These are phyloP conservation scores for Kwoniella shandongensis DNA, from an alignment of 768 basidiomycete genomes.

Conservation along the genomic window DNA sequence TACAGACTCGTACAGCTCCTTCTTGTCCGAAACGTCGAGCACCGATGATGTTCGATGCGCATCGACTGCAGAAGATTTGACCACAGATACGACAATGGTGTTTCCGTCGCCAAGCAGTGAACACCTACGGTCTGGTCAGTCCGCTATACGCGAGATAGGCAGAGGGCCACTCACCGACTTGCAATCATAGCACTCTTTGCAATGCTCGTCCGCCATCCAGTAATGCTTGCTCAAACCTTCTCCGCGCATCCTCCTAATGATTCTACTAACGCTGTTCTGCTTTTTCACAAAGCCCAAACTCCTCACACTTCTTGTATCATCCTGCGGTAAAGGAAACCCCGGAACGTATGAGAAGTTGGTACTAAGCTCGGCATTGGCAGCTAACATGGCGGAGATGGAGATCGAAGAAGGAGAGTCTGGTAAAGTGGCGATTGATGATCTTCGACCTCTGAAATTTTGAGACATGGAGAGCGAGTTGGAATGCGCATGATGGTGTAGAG, in stretches of 20 bases:
- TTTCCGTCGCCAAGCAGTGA: constrained; percentile 90
- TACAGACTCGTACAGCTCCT: constrained; percentile 94
- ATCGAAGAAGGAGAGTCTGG: constrained; percentile 47
- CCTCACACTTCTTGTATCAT: constrained; percentile 69
- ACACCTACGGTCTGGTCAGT: constrained; percentile 51
- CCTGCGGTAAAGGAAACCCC: constrained; percentile 79
- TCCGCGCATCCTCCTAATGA: constrained; percentile 83
- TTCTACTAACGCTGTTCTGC: constrained; percentile 83
- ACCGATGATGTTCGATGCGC: constrained; percentile 94
- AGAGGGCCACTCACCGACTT: constrained; percentile 62
- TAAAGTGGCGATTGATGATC: constrained; percentile 44
- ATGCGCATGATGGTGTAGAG: constrained; percentile 31
- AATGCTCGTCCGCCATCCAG: constrained; percentile 98
- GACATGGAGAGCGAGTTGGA: constrained; percentile 19
- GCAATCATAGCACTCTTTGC: constrained; percentile 94
- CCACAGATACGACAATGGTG: constrained; percentile 99
- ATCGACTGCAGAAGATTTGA: constrained; percentile 95
- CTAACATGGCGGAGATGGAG: constrained; percentile 46
- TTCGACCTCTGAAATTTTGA: constrained; percentile 22
- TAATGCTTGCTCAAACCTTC: constrained; percentile 86
- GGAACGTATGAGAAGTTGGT: constrained; percentile 61
- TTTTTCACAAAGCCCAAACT: constrained; percentile 64
- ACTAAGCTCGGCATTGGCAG: constrained; percentile 41
- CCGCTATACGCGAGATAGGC: background rate
- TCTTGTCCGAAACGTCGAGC: constrained; percentile 89